Base-by-base conservation (phyloP, 148 eudicot species). In the Chenopodium album region DNA sequence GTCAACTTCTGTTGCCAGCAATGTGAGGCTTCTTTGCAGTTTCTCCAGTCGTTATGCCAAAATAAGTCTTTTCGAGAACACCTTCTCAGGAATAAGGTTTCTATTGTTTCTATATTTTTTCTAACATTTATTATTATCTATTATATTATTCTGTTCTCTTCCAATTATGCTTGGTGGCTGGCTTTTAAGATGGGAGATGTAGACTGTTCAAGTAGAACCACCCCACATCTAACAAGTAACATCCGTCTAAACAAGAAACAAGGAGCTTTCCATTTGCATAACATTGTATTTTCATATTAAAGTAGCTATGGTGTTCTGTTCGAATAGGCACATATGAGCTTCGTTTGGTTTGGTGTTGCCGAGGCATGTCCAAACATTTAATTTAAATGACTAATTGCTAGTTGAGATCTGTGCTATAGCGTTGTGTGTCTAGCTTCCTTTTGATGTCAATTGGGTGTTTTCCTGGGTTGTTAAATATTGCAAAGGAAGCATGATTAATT, bases 1-100 rank as follows among this genome's bases (percentile, higher is more conserved):
- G 83, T 94, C 70, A 81, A 80, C 69, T 87, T 84, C 86, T 85
- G 87, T 75, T 96, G 95, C 89, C 93, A 87, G 86, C 98, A 92
- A 79, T 94, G 98, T 81, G 99, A 96, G 88, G 94, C 93, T 88
- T 91, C 99, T 79, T 85, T 94, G 81, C 95, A 94, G 88, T 91
- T 94, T 89, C 94, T 96, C 62, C 97, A 92, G 82, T 92, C 88
- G 52, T 76, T 92, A 73, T 92, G 94, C 87, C 97, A 96, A 75
- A 94, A 89, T 77, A 94, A 92, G 83, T 81, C 87, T 52, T 91
- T 96, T 82, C 92, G 95, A 66, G 99, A 96, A 82, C 87, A 90
- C 75, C 84, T 96, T 59, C 91, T 96, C 62, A 91, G 76, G 87
- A 88, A 94, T 79, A 94, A 96, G 99, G 99, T 96, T 81, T 41